These are phyloP conservation scores for Crotalaria pallida DNA, from an alignment of 306 rosid genomes.

Conservation along the genomic window DNA sequence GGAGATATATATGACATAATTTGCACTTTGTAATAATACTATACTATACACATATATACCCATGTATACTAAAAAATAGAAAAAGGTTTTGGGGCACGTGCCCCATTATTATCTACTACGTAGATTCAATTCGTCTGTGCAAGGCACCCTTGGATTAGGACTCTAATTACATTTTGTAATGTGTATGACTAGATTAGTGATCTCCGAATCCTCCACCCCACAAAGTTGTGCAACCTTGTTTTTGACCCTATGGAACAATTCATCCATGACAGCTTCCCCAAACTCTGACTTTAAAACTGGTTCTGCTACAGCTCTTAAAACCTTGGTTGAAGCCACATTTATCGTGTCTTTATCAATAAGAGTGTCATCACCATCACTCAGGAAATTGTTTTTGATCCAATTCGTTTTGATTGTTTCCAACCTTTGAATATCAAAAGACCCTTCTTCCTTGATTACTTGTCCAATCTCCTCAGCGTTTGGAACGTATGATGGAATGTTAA, in stretches of 20 bases:
- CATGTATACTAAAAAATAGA: no score
- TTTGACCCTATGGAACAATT: constrained; percentile 29
- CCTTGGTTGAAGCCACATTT: constrained; percentile 11
- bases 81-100: no score
- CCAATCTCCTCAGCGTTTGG: constrained; percentile 29
- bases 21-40: no score
- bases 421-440: constrained; percentile 26
- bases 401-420: constrained; percentile 11
- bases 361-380: neutral
- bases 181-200: constrained; percentile 19
- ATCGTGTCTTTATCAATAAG: neutral
- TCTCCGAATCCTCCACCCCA: constrained; percentile 15
- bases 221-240: neutral
- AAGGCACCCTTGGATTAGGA: no score
- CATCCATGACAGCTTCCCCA: constrained; percentile 38
- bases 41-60: no score
- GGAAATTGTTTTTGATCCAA: neutral
- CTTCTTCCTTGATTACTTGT: constrained; percentile 35
- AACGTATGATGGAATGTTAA: constrained; percentile 30
- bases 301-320: constrained; percentile 36
- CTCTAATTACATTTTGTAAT: neutral
- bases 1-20: no score
- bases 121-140: no score
- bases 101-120: no score
- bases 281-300: constrained; percentile 34